Conservation (phyloP, 2,329 filamentous ascomycete species). For the Clonostachys chloroleuca region DNA sequence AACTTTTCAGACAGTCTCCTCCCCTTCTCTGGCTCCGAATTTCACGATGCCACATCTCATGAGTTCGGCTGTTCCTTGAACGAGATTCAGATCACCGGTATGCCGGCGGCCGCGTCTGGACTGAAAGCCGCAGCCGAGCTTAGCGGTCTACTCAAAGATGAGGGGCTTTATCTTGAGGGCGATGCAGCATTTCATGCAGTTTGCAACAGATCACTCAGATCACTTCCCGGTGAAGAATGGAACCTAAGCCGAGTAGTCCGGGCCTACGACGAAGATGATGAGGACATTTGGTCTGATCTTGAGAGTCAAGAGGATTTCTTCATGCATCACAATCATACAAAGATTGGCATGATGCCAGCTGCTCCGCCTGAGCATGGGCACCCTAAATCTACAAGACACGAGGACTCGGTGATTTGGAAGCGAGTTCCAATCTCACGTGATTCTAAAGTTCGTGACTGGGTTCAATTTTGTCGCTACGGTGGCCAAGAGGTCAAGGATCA, state of each 20-base stretch:
- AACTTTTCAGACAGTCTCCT: conserved; percentile 45
- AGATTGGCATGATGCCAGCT: conserved; percentile 25
- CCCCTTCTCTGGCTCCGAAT: conserved; percentile 36
- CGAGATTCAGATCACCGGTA: conserved; percentile 46
- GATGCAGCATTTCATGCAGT: conserved; percentile 35
- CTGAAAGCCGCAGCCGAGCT: conserved; percentile 41
- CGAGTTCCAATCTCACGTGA: conserved; percentile 37
- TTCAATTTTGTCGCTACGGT: conserved; percentile 35
- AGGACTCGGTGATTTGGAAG: conserved; percentile 43
- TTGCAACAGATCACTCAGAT: conserved; percentile 26
- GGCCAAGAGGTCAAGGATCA: conserved; percentile 27
- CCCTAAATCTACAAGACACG: conserved; percentile 22
- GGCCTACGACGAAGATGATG: conserved; percentile 25
- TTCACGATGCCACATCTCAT: conserved; percentile 49
- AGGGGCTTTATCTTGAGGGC: conserved; percentile 45
- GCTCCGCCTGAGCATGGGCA: conserved; percentile 35
- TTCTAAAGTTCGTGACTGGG: conserved; percentile 36
- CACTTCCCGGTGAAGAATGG: conserved; percentile 31
- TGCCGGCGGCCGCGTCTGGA: conserved; percentile 44
- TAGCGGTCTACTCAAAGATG: conserved; percentile 46
- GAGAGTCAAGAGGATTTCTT: conserved; percentile 9
- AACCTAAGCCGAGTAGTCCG: conserved; percentile 36
- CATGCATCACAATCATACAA: conserved; percentile 11
- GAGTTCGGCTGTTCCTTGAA: conserved; percentile 48
- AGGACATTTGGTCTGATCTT: conserved; percentile 12